These are phyloP conservation scores for Croton setiger DNA, from an alignment of 441 rosid species.

Conservation along the genomic window DNA sequence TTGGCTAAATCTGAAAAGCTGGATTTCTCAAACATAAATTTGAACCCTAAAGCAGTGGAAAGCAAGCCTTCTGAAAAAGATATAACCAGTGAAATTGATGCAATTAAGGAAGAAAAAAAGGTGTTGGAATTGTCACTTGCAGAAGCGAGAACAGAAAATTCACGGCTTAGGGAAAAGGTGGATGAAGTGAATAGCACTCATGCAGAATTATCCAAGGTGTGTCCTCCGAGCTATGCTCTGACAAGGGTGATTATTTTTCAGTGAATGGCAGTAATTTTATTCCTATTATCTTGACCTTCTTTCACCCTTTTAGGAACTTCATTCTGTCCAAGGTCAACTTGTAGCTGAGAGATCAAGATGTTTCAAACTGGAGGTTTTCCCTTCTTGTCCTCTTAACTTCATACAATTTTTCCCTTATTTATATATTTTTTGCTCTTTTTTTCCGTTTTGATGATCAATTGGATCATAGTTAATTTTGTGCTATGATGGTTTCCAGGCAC, in stretches of 20 bases:
- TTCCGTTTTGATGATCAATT: not conserved
- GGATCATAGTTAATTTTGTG: not conserved
- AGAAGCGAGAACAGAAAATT: slow-evolving; percentile 59
- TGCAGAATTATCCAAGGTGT: slow-evolving; percentile 74
- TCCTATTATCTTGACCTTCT: slow-evolving; percentile 13
- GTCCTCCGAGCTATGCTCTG: slow-evolving; percentile 5
- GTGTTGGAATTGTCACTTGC: slow-evolving; percentile 48
- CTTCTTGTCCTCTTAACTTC: not conserved
- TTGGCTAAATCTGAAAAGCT: slow-evolving; percentile 80
- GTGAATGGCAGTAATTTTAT: slow-evolving; percentile 6
- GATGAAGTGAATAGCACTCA: slow-evolving; percentile 65
- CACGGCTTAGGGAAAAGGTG: slow-evolving; percentile 58
- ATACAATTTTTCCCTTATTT: not conserved
- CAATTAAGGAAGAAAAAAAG: slow-evolving; percentile 68
- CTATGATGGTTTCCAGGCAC: slow-evolving; percentile 55
- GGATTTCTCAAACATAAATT: slow-evolving; percentile 45
- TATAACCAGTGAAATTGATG: slow-evolving; percentile 39
- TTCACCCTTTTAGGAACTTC: slow-evolving; percentile 49
- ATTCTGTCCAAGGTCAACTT: slow-evolving; percentile 86
- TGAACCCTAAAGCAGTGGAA: slow-evolving; percentile 38
- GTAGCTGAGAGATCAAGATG: slow-evolving; percentile 95
- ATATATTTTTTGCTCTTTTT: no score
- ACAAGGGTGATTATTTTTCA: not conserved
- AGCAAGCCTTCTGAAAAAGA: slow-evolving; percentile 36
- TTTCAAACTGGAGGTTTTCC: slow-evolving; percentile 82